Evolutionary conservation across 140 eudicot species (phyloP), one percentile per base, ranked within the genome.

Genomic region (Ambrosia hybrid): DNA sequence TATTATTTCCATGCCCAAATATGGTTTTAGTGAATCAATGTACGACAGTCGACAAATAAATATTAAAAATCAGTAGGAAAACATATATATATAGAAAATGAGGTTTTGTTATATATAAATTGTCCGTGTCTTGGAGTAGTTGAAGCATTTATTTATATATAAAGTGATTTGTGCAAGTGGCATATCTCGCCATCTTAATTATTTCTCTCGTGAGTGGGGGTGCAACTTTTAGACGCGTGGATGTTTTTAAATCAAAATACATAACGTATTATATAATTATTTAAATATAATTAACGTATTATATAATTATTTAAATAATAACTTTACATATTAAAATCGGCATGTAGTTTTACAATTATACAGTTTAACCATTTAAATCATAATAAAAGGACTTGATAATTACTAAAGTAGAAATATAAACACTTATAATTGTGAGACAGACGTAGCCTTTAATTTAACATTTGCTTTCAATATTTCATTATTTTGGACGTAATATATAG

Each of bases 151-250:
- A 21, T 21, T 21, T 66, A 57, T 64, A 36, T 41, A 38, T 38
- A 76, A 77, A 82, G 86, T 68, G 64, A 72, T 78, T 56, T 73
- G 37, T 68, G 80, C 73, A 52, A 78, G 66, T 82, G 86, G 78
- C 62, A 39, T 53, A 62, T 62, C 68, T 77, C 67, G 13, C 65
- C 38, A 56, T 72, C 21, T 36, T 53, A 64, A 72, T 78, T 15
- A 78, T 65, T 65, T 78, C 56, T 10, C n/a, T n/a, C n/a, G n/a
- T n/a, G n/a, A n/a, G n/a, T 48, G 72, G 78, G 53, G 51, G 17
- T 33, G 48, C 45, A 56, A 57, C 64, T 46, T 65, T 56, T 14
- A 56, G 64, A 78, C 78, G 21, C 82, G 70, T 72, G 74, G 73
- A 49, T 48, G 46, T 45, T 12, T 37, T 4, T 51, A 12, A 46